Conservation (phyloP, 139 green algal genomes). For the Closterium sp. region DNA sequence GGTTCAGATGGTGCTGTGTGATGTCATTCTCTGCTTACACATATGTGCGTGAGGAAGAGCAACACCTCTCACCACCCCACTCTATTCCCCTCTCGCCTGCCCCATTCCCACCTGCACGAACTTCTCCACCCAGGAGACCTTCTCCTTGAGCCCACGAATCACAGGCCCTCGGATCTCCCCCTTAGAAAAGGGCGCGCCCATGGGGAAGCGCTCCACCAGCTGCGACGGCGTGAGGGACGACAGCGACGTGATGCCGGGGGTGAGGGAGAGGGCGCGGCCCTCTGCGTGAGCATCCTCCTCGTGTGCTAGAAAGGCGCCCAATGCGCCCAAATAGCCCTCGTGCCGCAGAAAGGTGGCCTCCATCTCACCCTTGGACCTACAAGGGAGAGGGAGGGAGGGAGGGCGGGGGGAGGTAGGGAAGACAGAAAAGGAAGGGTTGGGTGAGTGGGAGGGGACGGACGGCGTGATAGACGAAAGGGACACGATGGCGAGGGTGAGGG, state of each 20-base stretch:
- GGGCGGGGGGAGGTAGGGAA: too few relatives aligned
- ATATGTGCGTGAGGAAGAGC: too few relatives aligned
- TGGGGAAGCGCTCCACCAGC: constrained; percentile 90
- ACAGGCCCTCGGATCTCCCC: constrained; percentile 72
- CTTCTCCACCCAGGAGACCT: constrained; percentile 61
- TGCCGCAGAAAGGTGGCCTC: constrained; percentile 95
- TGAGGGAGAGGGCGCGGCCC: not conserved
- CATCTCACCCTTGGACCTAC: constrained; percentile 83
- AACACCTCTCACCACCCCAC: too few relatives aligned
- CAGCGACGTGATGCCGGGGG: not conserved
- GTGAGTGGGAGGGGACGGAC: not conserved
- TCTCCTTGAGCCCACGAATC: constrained; percentile 74
- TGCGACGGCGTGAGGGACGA: constrained; percentile 24
- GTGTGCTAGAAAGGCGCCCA: constrained; percentile 91
- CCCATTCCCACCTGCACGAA: constrained; percentile 11
- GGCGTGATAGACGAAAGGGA: too few relatives aligned
- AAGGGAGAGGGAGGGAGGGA: too few relatives aligned
- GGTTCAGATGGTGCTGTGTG: too few relatives aligned
- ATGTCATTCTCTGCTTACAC: too few relatives aligned
- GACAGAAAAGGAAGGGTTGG: too few relatives aligned
- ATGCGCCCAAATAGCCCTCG: constrained; percentile 89
- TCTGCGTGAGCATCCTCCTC: constrained; percentile 16
- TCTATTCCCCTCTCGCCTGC: too few relatives aligned
- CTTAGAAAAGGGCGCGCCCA: constrained; percentile 67
- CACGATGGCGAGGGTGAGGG: too few relatives aligned